A percentile compares a stretch with the other conserved stretches of the same genome.
phyloP scores from a whole-genome alignment of 768 basidiomycete genomes.

The Collybiopsis confluens region DNA sequence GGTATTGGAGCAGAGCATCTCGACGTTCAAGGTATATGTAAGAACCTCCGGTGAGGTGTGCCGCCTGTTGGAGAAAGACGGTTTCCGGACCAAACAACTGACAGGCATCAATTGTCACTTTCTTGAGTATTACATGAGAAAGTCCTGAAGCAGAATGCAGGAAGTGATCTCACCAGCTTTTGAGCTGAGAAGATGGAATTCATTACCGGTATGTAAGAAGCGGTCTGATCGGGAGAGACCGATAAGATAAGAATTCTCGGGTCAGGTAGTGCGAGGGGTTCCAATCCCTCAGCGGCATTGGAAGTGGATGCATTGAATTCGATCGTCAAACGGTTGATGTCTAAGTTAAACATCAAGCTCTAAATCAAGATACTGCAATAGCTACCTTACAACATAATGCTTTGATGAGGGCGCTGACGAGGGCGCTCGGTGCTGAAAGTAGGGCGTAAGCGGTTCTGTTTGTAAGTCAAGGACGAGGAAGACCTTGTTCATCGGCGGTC shows the following conservation, averaged over 20 bases:
- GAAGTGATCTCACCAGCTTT: slow-evolving; percentile 65
- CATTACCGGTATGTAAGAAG: slow-evolving; percentile 97
- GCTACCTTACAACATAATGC: slow-evolving; percentile 75
- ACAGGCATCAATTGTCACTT: slow-evolving; percentile 95
- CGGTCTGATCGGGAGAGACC: slow-evolving; percentile 84
- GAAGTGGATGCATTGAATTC: slow-evolving; percentile 24
- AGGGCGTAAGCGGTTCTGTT: too few species aligned
- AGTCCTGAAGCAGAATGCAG: neutral
- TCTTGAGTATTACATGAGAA: slow-evolving; percentile 40
- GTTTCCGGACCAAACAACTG: slow-evolving; percentile 87
- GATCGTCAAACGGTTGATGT: slow-evolving; percentile 36
- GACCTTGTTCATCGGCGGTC: slow-evolving; percentile 51
- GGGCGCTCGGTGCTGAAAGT: slow-evolving; percentile 49
- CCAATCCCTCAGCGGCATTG: slow-evolving; percentile 24
- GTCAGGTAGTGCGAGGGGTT: slow-evolving; percentile 29
- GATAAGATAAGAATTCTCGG: slow-evolving; percentile 65
- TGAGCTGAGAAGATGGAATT: slow-evolving; percentile 99
- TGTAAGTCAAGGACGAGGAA: slow-evolving; percentile 16
- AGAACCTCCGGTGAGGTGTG: slow-evolving; percentile 91
- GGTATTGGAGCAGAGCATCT: slow-evolving; percentile 87
- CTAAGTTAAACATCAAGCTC: slow-evolving; percentile 16
- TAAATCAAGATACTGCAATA: slow-evolving; percentile 12
- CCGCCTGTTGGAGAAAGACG: slow-evolving; percentile 96
- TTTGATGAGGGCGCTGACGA: slow-evolving; percentile 90
- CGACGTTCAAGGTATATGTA: slow-evolving; percentile 82